These are phyloP conservation scores for Fragilaria crotonensis DNA, from an alignment of 108 stramenopile species.

Conservation along the genomic window DNA sequence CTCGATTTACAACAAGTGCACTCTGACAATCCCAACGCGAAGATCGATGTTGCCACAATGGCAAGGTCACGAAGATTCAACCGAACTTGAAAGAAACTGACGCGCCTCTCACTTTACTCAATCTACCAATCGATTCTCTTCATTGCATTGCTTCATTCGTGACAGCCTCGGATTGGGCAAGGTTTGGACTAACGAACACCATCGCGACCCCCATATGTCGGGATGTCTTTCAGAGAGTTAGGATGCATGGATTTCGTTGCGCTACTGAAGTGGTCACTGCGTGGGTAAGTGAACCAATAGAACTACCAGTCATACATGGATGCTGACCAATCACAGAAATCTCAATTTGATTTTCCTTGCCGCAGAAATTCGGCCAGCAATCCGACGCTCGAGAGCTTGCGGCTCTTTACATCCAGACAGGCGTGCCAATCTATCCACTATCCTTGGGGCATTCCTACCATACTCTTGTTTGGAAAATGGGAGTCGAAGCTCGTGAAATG, in stretches of 20 bases:
- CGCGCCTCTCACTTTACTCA: too few relatives aligned
- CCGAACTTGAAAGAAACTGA: too few relatives aligned
- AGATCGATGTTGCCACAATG: too few relatives aligned
- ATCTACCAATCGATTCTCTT: slow-evolving; percentile 40
- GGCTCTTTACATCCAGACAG: slow-evolving; percentile 52
- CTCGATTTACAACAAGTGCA: too few relatives aligned
- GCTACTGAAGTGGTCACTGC: slow-evolving; percentile 63
- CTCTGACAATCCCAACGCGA: too few relatives aligned
- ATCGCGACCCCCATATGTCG: slow-evolving; percentile 16
- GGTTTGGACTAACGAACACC: slow-evolving; percentile 25
- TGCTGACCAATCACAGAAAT: neutral
- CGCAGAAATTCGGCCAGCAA: slow-evolving; percentile 54
- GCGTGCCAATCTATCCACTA: slow-evolving; percentile 75
- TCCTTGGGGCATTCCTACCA: slow-evolving; percentile 65
- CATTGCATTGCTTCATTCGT: slow-evolving; percentile 53
- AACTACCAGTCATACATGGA: neutral
- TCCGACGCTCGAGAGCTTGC: slow-evolving; percentile 72
- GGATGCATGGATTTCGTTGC: slow-evolving; percentile 74
- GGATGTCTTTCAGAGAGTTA: slow-evolving; percentile 44
- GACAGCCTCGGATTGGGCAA: slow-evolving; percentile 33
- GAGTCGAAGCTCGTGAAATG: slow-evolving; percentile 37
- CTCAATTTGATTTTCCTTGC: neutral
- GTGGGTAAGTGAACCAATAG: slow-evolving; percentile 57
- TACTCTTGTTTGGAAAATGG: slow-evolving; percentile 71
- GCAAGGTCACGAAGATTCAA: too few relatives aligned